Evolutionary conservation across 2,329 filamentous ascomycete genomes (phyloP).

Genomic region (Dactylellina haptotyla): DNA sequence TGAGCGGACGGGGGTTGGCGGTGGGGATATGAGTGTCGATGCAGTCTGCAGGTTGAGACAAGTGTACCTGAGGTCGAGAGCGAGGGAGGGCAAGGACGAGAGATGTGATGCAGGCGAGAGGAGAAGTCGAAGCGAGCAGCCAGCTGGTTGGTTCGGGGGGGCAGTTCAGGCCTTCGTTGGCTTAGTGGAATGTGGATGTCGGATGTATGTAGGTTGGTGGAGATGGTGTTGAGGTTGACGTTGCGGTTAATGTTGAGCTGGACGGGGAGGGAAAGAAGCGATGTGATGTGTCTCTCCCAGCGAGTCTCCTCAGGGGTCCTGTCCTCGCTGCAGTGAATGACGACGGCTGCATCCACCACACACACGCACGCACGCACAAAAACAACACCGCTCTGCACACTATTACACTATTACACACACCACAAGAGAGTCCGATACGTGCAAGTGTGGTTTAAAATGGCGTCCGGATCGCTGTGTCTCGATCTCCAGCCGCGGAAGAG

Average conservation of each 20-base stretch:
- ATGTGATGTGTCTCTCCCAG: constrained; percentile 42
- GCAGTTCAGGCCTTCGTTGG: not conserved
- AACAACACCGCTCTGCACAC: constrained; percentile 1
- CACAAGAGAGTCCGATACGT: not conserved
- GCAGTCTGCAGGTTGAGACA: constrained; percentile 40
- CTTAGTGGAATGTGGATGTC: not conserved
- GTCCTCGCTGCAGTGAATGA: constrained; percentile 36
- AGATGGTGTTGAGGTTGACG: constrained; percentile 52
- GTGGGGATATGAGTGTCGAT: constrained; percentile 14
- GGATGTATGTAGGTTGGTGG: constrained; percentile 7
- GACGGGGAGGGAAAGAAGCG: constrained; percentile 47
- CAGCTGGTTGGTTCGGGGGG: constrained; percentile 43
- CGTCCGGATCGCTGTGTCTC: no score
- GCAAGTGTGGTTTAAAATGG: not conserved
- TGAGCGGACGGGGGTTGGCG: constrained; percentile 30
- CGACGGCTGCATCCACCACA: constrained; percentile 23
- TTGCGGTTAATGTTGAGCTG: constrained; percentile 28
- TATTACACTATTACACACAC: not conserved
- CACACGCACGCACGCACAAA: constrained; percentile 7
- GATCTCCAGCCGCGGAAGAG: not conserved
- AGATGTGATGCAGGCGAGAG: constrained; percentile 35
- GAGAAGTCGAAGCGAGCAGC: constrained; percentile 34
- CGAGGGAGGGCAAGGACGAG: constrained; percentile 17
- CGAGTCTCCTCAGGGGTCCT: constrained; percentile 48
- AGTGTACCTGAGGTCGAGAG: constrained; percentile 52